Conservation (phyloP, 441 rosid species). For the Adansonia gregorii region DNA sequence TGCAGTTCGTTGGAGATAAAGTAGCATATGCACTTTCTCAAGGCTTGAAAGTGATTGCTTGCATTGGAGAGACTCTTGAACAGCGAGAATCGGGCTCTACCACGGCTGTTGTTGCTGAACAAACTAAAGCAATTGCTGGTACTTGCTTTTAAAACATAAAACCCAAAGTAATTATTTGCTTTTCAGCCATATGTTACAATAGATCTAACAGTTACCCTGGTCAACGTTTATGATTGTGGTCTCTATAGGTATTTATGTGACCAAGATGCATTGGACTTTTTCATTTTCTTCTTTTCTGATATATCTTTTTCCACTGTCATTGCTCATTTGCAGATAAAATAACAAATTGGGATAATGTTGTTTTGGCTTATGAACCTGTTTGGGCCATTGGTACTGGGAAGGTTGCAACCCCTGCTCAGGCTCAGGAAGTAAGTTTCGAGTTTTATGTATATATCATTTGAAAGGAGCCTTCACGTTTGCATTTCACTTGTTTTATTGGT, state of each 20-base stretch:
- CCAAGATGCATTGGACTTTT: neutral
- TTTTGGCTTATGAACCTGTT: constrained; percentile 79
- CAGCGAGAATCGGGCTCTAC: constrained; percentile 78
- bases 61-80: constrained; percentile 77
- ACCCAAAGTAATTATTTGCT: neutral
- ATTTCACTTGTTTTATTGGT: neutral
- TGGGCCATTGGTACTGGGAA: constrained; percentile 91
- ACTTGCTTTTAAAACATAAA: neutral
- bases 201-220: neutral
- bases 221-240: constrained; percentile 4
- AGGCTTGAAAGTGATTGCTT: constrained; percentile 77
- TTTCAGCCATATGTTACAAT: neutral
- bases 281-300: neutral
- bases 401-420: constrained; percentile 82
- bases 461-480: constrained; percentile 8
- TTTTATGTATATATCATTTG: constrained; percentile 1
- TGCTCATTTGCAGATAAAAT: constrained; percentile 46
- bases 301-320: neutral
- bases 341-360: constrained; percentile 60
- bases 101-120: constrained; percentile 68
- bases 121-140: constrained; percentile 68
- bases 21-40: constrained; percentile 69
- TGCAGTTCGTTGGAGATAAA: constrained; percentile 76
- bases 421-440: constrained; percentile 64
- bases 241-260: constrained; percentile 3